Evolutionary conservation across 2,329 filamentous ascomycete genomes (phyloP), one percentile per base, ranked within the genome.

Genomic region (Phyllosticta citribraziliensis): DNA sequence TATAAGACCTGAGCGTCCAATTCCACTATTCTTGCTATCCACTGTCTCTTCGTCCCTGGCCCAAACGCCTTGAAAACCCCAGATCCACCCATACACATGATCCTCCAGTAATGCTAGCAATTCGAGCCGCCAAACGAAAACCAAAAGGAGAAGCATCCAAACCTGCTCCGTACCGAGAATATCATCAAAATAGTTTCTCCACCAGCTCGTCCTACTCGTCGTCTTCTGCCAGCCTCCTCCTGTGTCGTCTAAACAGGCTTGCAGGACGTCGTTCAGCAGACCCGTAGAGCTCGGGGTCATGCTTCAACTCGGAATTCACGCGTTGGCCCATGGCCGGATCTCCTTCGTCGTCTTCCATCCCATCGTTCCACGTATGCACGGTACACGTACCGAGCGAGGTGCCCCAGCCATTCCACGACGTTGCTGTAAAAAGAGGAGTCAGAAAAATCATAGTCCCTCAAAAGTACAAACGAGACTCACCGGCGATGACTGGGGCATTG

Each of bases 341-440:
- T 1, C 68, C 73, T 55, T 74, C 86, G 62, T 91, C 87, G 0
- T 81, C 78, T 0, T 81, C 78, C 1, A 78, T 71, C 0, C 80
- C 80, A 65, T 91, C 86, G 63, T 91, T 91, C 80, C 87, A 94
- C 1, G 84, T 84, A 70, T 96, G 91, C 19, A 93, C 72, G 0
- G 88, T 88, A 64, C 88, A 91, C 1, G 89, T 93, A 12, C 89
- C 89, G 17, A 83, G 80, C 0, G 84, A 81, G 72, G 88, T 85
- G 55, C 85, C 86, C 75, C 85, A 88, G 22, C 89, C 89, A 66
- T 92, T 92, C 86, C 89, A 91, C 0, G 87, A 85, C 9, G 91
- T 94, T 50, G 91, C 91, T 89, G 64, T 52, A 20, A 20, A 20
- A 19, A 20, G n/a, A 51, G 5, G 56, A 11, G n/a, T 57, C 22